Base-by-base conservation (phyloP, 805 yeast species). In the Wickerhamiella nectarea region DNA sequence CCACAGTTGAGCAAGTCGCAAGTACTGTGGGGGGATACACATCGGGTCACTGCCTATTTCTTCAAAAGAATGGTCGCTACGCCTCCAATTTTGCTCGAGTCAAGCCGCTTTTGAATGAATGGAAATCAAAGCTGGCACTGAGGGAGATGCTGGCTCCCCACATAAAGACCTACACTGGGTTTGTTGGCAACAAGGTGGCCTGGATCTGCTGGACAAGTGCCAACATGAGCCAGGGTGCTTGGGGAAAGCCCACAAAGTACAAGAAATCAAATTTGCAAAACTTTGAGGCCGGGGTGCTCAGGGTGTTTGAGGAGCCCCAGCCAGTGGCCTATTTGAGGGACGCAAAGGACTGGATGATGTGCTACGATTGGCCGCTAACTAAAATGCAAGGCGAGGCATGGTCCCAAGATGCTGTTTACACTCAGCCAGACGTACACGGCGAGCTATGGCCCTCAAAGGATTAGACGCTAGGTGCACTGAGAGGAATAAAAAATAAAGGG, bases 171-270 rank as follows among this genome's bases (percentile, higher is more conserved):
- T 75, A 80, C 52, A 54, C 74, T 46, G 68, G 74, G 49, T 69
- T 78, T 10, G 69, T 69, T 15, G 29, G 41, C 6, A 20, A 20
- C 29, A 22, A 44, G 48, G 14, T 49, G 17, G 36, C 22, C 28
- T 84, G 94, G 93, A 69, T 77, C 15, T 57, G 80, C 5, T 65
- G 80, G 55, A 80, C 91, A 0, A 78, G 86, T 38, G 80, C 84
- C 25, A 84, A 84, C 54, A 54, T 82, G 34, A 78, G 87, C 25
- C 73, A 73, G 44, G 80, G 75, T 47, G 94, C 94, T 1, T 84
- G 94, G 94, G 94, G 94, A 0, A 61, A 56, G 4, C 62, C 64
- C 12, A 51, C 56, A 33, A 44, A 59, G 20, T 39, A 21, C 44
- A 37, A 36, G 40, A 33, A 46, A 40, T 45, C 50, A 45, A 61